Evolutionary conservation across 768 basidiomycete genomes (phyloP).

Genomic region (Cystoderma amianthinum): DNA sequence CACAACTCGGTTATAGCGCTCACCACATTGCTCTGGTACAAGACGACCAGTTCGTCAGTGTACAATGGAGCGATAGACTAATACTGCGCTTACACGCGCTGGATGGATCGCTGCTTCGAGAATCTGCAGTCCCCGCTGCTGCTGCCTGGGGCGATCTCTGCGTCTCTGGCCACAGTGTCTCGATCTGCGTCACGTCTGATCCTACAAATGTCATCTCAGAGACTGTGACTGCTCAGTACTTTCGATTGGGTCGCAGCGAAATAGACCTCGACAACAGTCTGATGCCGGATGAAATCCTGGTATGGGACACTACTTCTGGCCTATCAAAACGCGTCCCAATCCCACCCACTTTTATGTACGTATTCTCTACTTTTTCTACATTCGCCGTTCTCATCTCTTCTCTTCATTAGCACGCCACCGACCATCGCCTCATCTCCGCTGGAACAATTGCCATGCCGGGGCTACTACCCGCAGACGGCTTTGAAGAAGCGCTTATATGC

Average conservation of each 20-base stretch:
- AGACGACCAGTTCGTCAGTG: conserved; percentile 5
- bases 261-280: conserved; percentile 2
- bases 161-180: conserved; percentile 5
- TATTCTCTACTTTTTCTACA: not conserved
- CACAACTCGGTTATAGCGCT: conserved; percentile 5
- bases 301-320: conserved; percentile 8
- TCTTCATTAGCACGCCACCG: not conserved
- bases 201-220: conserved; percentile 6
- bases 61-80: conserved; percentile 7
- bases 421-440: not conserved
- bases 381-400: not conserved
- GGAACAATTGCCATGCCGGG: conserved; percentile 6
- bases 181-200: conserved; percentile 6
- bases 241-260: conserved; percentile 6
- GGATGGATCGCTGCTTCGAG: conserved; percentile 7
- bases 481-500: conserved; percentile 6
- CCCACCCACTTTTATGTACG: conserved; percentile 7
- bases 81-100: conserved; percentile 6
- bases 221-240: conserved; percentile 5
- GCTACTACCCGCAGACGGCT: conserved; percentile 5
- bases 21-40: conserved; percentile 7
- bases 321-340: conserved; percentile 6
- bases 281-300: conserved; percentile 9
- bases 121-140: conserved; percentile 4
- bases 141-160: conserved; percentile 10